These are phyloP conservation scores for Aspergillus wentii DNA, from an alignment of 495 filamentous ascomycete genomes.

Conservation along the genomic window DNA sequence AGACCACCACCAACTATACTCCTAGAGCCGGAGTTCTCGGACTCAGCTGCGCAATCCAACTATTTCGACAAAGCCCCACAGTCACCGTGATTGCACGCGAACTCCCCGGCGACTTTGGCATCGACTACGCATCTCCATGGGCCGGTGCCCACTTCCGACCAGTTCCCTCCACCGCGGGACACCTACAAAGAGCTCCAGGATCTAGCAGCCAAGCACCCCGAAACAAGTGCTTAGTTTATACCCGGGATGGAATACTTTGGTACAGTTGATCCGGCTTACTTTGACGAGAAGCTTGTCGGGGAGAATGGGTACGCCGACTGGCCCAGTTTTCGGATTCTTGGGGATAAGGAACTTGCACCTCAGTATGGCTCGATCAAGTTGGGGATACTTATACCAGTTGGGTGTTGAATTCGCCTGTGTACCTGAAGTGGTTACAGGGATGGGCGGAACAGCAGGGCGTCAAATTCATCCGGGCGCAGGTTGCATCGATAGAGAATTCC, in stretches of 20 bases:
- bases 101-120: background rate
- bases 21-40: conserved; percentile 1
- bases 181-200: conserved; percentile 9
- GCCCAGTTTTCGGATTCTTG: conserved; percentile 8
- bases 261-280: conserved; percentile 5
- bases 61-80: background rate
- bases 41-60: background rate
- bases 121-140: conserved; percentile 50
- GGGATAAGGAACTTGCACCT: conserved; percentile 1
- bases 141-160: conserved; percentile 47
- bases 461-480: conserved; percentile 3
- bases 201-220: conserved; percentile 4
- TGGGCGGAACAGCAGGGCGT: conserved; percentile 5
- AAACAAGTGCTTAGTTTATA: conserved; percentile 6
- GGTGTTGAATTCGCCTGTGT: conserved; percentile 14
- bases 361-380: conserved; percentile 5
- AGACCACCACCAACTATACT: no score
- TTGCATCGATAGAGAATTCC: conserved; percentile 5
- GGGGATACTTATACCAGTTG: conserved; percentile 11
- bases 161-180: conserved; percentile 24
- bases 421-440: conserved; percentile 9
- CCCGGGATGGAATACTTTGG: conserved; percentile 12
- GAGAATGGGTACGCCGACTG: conserved; percentile 12
- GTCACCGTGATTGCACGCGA: conserved; percentile 3
- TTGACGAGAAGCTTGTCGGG: background rate